These are phyloP conservation scores for Citrus sp. DNA, from an alignment of 345 rosid genomes.

Conservation along the genomic window DNA sequence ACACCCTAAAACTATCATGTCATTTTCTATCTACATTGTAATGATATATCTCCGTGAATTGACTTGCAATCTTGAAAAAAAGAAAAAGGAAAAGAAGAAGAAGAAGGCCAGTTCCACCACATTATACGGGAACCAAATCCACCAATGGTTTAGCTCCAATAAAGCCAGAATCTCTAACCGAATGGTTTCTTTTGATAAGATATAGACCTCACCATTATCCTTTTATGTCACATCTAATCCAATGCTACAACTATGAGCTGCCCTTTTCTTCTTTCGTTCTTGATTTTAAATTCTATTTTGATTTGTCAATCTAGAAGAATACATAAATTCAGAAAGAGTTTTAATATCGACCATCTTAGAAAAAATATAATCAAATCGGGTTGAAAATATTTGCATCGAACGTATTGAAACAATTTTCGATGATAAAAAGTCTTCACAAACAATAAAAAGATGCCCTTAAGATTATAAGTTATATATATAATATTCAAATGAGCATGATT, in stretches of 20 bases:
- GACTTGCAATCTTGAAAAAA: not conserved
- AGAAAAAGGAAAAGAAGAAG: not conserved
- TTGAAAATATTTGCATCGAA: not conserved
- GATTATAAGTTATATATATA: no score
- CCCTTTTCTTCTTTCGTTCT: constrained; percentile 6
- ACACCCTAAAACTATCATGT: not conserved
- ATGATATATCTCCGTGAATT: constrained; percentile 6
- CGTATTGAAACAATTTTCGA: not conserved
- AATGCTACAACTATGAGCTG: not conserved
- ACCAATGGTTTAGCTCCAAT: constrained; percentile 25
- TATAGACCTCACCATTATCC: constrained; percentile 34
- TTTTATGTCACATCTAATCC: constrained; percentile 19
- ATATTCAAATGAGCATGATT: not conserved
- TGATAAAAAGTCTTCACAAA: not conserved
- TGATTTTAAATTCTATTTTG: not conserved
- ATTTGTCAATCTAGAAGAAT: not conserved
- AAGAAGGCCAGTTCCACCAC: not conserved
- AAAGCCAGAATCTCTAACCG: constrained; percentile 35
- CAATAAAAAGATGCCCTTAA: not conserved
- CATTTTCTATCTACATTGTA: constrained; percentile 1
- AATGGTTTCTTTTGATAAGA: constrained; percentile 33
- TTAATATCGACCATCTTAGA: not conserved
- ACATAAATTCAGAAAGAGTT: not conserved
- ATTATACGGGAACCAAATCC: constrained; percentile 22
- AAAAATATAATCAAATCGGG: not conserved